phyloP scores from a whole-genome alignment of 495 filamentous ascomycete genomes.

The Pyrenula aspistea region DNA sequence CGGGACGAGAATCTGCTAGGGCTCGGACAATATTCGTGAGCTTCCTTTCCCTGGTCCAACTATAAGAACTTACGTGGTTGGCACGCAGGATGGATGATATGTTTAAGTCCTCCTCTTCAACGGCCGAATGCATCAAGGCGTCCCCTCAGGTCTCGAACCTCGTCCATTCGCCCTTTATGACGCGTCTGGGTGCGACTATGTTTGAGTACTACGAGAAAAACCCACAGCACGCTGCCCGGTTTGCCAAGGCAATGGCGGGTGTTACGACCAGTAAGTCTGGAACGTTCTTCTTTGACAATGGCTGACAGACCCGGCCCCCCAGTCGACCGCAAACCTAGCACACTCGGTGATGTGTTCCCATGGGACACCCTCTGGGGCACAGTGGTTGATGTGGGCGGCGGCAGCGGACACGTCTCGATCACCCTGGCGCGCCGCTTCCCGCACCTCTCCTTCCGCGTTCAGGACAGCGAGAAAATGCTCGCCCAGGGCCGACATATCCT shows the following conservation, averaged over 20 bases:
- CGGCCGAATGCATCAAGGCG: too few species aligned
- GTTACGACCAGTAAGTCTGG: slow-evolving; percentile 3
- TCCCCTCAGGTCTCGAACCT: too few species aligned
- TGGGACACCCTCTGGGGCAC: slow-evolving; percentile 1
- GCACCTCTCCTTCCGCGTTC: slow-evolving; percentile 16
- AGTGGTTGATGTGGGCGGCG: slow-evolving; percentile 25
- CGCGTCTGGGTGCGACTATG: too few species aligned
- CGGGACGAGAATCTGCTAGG: slow-evolving; percentile 1
- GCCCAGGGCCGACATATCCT: slow-evolving; percentile 4
- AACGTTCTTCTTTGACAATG: neutral
- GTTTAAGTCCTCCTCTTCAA: too few species aligned
- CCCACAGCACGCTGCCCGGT: slow-evolving; percentile 8
- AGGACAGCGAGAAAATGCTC: slow-evolving; percentile 15
- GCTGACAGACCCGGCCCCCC: neutral
- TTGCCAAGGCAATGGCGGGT: slow-evolving; percentile 14
- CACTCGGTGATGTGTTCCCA: slow-evolving; percentile 2
- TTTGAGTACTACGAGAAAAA: slow-evolving; percentile 17
- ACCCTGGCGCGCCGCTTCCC: slow-evolving; percentile 6
- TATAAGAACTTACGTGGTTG: slow-evolving; percentile 9
- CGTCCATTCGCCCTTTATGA: too few species aligned
- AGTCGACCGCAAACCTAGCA: slow-evolving; percentile 4
- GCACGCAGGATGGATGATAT: too few species aligned
- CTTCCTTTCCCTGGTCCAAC: slow-evolving; percentile 16
- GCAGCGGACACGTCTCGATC: slow-evolving; percentile 14
- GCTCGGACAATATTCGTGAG: slow-evolving; percentile 5